Percentiles rank a stretch among this genome's conserved stretches.
Conservation (phyloP, 1,139 yeast species). For the Lodderomyces margitis region DNA sequence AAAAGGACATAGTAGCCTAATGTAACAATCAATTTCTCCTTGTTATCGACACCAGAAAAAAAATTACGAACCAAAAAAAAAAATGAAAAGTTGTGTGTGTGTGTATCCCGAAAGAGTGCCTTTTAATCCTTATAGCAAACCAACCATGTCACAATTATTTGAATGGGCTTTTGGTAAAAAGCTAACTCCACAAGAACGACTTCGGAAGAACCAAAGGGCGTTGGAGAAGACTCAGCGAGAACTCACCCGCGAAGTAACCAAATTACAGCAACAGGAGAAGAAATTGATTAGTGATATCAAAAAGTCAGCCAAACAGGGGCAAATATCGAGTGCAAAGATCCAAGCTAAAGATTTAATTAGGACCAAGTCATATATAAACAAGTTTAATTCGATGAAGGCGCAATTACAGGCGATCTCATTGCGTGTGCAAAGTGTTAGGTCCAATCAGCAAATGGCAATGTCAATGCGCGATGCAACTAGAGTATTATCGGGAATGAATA, state of each 20-base stretch:
- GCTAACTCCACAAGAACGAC: slow-evolving; percentile 89
- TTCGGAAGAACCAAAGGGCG: slow-evolving; percentile 93
- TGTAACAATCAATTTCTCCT: too few relatives aligned
- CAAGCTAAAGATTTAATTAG: slow-evolving; percentile 95
- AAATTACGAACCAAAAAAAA: too few relatives aligned
- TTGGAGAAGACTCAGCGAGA: slow-evolving; percentile 93
- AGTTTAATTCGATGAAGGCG: slow-evolving; percentile 91
- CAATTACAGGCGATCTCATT: slow-evolving; percentile 92
- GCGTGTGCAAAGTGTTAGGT: slow-evolving; percentile 84
- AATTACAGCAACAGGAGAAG: slow-evolving; percentile 89
- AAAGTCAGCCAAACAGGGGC: slow-evolving; percentile 87
- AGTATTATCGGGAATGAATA: slow-evolving; percentile 80
- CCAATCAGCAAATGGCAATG: slow-evolving; percentile 92
- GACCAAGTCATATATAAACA: slow-evolving; percentile 76
- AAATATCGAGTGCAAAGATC: slow-evolving; percentile 83
- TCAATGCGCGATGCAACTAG: slow-evolving; percentile 96
- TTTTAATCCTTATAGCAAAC: not conserved
- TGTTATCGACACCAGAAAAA: too few relatives aligned
- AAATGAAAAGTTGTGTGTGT: not conserved
- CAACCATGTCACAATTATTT: slow-evolving; percentile 51
- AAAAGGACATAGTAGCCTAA: too few relatives aligned
- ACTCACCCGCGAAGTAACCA: slow-evolving; percentile 78
- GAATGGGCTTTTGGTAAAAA: slow-evolving; percentile 97
- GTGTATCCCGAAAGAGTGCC: not conserved
- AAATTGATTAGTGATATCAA: slow-evolving; percentile 81